phyloP scores from a whole-genome alignment of 106 monocot species.

The Dendrobium catenatum region DNA sequence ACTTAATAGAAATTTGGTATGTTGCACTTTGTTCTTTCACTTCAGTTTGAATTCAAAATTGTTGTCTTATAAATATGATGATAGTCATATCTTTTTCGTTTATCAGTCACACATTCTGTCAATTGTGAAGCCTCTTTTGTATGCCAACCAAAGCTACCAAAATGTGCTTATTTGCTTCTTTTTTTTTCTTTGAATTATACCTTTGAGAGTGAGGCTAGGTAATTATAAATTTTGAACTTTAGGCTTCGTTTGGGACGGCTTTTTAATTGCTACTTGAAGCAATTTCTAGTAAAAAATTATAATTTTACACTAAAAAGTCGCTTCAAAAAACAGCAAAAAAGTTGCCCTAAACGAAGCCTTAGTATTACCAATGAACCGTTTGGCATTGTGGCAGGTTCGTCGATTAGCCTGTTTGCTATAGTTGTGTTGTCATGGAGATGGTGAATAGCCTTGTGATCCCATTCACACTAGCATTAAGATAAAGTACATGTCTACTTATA shows the following conservation, averaged over 20 bases:
- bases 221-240: not conserved
- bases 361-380: not conserved
- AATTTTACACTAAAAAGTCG: no score
- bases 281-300: no score
- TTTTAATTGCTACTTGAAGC: no score
- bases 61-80: not conserved
- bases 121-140: not conserved
- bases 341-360: no score
- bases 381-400: not conserved
- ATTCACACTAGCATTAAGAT: not conserved
- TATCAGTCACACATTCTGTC: not conserved
- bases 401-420: no score
- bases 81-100: not conserved
- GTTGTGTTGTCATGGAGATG: no score
- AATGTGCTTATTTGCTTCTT: not conserved
- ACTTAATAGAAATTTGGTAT: not conserved
- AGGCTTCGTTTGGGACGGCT: no score
- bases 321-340: no score
- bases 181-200: not conserved
- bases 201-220: not conserved
- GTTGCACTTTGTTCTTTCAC: no score
- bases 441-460: not conserved
- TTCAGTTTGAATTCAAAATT: not conserved
- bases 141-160: not conserved
- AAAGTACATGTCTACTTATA: not conserved